phyloP scores from a whole-genome alignment of 768 basidiomycete species.

The Psilocybe cyanescens region DNA sequence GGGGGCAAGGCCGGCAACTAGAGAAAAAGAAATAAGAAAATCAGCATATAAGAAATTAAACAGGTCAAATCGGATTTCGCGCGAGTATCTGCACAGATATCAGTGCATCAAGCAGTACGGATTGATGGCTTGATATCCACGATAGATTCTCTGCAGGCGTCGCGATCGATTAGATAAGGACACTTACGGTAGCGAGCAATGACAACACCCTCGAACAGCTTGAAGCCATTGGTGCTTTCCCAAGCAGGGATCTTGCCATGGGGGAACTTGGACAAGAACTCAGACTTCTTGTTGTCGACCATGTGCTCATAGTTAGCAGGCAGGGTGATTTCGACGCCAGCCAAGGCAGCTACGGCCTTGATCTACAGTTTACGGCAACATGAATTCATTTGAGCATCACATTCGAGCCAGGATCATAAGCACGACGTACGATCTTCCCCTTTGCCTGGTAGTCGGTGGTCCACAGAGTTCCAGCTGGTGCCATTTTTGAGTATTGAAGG shows the following conservation, averaged over 20 bases:
- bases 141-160: constrained; percentile 10
- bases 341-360: constrained; percentile 61
- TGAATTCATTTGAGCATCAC: background rate
- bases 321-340: constrained; percentile 58
- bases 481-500: constrained; percentile 40
- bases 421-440: constrained; percentile 54
- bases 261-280: constrained; percentile 76
- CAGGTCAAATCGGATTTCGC: background rate
- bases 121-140: constrained; percentile 69
- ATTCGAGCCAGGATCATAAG: background rate
- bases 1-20: constrained; percentile 79
- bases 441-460: constrained; percentile 43
- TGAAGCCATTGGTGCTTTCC: constrained; percentile 77
- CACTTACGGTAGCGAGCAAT: constrained; percentile 91
- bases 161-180: constrained; percentile 36
- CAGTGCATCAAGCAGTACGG: constrained; percentile 38
- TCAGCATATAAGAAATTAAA: constrained; percentile 25
- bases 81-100: background rate
- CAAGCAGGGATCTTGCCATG: constrained; percentile 86
- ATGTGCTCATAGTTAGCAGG: constrained; percentile 59
- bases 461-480: constrained; percentile 69
- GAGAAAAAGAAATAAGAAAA: constrained; percentile 20
- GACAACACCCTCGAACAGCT: constrained; percentile 74
- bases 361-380: constrained; percentile 35
- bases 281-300: constrained; percentile 71